Evolutionary conservation across 495 filamentous ascomycete genomes (phyloP), one percentile per base, ranked within the genome.

Genomic region (Aspergillus saccharolyticus): DNA sequence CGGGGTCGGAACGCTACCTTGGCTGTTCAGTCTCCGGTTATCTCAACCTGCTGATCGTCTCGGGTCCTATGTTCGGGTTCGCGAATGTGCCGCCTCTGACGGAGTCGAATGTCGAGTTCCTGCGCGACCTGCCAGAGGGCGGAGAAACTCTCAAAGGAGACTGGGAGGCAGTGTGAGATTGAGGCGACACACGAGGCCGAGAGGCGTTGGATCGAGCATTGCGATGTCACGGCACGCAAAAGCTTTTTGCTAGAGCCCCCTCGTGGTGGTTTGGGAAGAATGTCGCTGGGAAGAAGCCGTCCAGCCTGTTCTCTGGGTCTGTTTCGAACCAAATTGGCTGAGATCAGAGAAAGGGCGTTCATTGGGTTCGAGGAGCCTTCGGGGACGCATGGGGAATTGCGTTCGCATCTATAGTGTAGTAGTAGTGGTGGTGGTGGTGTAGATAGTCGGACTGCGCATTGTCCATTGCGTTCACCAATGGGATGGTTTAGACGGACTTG

Each of bases 81-180:
- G 63, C 66, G 25, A 84, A 83, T 58, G 73, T 76, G 1, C 78
- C 79, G 7, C 65, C 68, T 0, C 63, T 58, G 14, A 64, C 75
- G 28, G 79, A 83, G 57, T 57, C 74, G 4, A 75, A 82, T 55
- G 75, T 62, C 25, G 46, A 55, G 1, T 62, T 60, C 25, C 28
- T 54, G 3, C 39, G 43, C n/a, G 59, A 54, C 4, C n/a, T 55
- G 44, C 56, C 62, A 12, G 21, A 28, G 1, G 50, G 47, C 9
- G 52, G 54, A n/a, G 70, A 77, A 25, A 65, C 79, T 42, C 59
- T 64, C 15, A 63, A 74, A 42, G 66, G 45, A 65, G 15, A 25
- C 28, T 5, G 47, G 46, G 3, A 19, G 19, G 0, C 55, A 6
- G 15, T 51, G 53, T n/a, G 54, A 44, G 59, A 59, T 80, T 16